Conservation (phyloP, 2,329 filamentous ascomycete genomes). For the Penicillium italicum region DNA sequence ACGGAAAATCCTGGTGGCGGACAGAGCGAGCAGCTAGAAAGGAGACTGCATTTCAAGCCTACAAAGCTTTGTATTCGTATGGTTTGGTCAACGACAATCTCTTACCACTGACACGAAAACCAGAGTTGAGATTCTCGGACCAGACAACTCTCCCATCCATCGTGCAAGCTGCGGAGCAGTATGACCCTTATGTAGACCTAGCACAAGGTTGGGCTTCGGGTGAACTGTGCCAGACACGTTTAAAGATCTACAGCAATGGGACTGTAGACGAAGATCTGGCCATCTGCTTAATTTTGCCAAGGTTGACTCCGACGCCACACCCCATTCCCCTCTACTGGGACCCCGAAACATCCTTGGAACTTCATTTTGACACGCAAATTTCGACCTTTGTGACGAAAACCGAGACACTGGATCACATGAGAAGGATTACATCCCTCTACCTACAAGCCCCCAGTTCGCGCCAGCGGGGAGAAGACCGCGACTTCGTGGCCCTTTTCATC, state of each 20-base stretch:
- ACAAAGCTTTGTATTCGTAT: constrained; percentile 63
- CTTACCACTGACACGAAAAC: constrained; percentile 54
- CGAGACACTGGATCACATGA: constrained; percentile 27
- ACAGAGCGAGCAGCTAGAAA: constrained; percentile 70
- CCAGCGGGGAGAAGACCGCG: constrained; percentile 5
- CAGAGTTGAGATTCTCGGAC: constrained; percentile 17
- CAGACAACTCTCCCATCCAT: constrained; percentile 19
- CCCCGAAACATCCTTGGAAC: constrained; percentile 17
- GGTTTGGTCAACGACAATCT: constrained; percentile 75
- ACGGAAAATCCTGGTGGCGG: constrained; percentile 58
- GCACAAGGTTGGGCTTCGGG: constrained; percentile 27
- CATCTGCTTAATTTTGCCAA: constrained; percentile 24
- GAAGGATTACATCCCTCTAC: constrained; percentile 32
- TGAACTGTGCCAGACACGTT: constrained; percentile 21
- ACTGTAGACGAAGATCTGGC: constrained; percentile 11
- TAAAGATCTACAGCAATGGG: constrained; percentile 19
- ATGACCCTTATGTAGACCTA: constrained; percentile 31
- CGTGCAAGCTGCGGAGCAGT: constrained; percentile 25
- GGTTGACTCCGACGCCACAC: constrained; percentile 13
- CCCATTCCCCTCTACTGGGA: constrained; percentile 31
- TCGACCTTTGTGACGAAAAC: constrained; percentile 6
- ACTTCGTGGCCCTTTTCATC: constrained; percentile 30
- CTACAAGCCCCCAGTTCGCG: constrained; percentile 24
- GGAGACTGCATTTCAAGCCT: constrained; percentile 81
- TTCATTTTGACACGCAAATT: constrained; percentile 18